Conservation (phyloP, 495 filamentous ascomycete genomes). For the Acidiella bohemica region DNA sequence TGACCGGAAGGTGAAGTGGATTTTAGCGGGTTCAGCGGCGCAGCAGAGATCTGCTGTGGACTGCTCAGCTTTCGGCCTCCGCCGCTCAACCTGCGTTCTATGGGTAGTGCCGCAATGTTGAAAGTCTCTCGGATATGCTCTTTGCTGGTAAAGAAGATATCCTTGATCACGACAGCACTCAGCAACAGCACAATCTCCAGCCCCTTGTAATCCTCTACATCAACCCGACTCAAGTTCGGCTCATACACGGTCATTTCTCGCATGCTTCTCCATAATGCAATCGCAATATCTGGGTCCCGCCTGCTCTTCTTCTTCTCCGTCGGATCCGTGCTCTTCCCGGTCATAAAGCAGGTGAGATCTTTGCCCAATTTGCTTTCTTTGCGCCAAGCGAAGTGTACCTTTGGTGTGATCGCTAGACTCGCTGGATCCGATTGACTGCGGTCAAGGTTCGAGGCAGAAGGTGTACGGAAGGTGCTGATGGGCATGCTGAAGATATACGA, state of each 20-base stretch:
- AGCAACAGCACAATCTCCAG: constrained; percentile 81
- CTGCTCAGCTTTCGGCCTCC: constrained; percentile 17
- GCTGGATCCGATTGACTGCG: constrained; percentile 55
- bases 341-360: constrained; percentile 69
- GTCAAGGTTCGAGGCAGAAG: constrained; percentile 64
- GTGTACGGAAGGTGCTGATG: constrained; percentile 65
- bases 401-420: constrained; percentile 57
- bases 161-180: constrained; percentile 68
- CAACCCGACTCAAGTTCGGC: constrained; percentile 76
- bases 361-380: constrained; percentile 75
- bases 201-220: constrained; percentile 89
- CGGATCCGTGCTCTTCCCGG: constrained; percentile 52
- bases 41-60: constrained; percentile 9
- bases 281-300: constrained; percentile 86
- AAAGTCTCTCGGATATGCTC: constrained; percentile 53
- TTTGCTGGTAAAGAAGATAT: constrained; percentile 54
- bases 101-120: constrained; percentile 46
- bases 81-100: constrained; percentile 9
- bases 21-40: no score
- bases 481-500: constrained; percentile 91
- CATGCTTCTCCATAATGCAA: constrained; percentile 60
- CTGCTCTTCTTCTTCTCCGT: constrained; percentile 51
- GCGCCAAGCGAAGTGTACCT: constrained; percentile 79
- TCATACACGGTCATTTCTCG: constrained; percentile 78
- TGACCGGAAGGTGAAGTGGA: no score